A percentile compares a stretch with the other conserved stretches of the same genome.
Evolutionary conservation across 352 stramenopile species (phyloP).

Genomic region (Phytophthora parvispora): DNA sequence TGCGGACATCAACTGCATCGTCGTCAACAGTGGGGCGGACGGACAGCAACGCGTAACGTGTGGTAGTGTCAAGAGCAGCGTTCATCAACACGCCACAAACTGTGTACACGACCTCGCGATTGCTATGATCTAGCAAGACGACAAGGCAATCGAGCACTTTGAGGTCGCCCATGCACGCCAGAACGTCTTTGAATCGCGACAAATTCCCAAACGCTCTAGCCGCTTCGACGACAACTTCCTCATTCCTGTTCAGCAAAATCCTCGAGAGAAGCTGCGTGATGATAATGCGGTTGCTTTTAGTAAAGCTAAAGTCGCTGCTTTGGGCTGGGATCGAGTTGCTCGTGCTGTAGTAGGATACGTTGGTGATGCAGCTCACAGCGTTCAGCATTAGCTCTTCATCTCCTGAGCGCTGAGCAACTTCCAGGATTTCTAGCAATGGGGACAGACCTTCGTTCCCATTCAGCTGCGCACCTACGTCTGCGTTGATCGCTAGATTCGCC

Average conservation of each 20-base stretch:
- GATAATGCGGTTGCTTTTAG: slow-evolving; percentile 53
- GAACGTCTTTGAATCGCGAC: slow-evolving; percentile 75
- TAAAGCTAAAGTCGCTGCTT: slow-evolving; percentile 36
- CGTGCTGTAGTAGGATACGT: slow-evolving; percentile 84
- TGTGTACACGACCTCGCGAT: slow-evolving; percentile 82
- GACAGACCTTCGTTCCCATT: slow-evolving; percentile 47
- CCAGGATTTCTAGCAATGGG: slow-evolving; percentile 56
- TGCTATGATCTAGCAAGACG: slow-evolving; percentile 81
- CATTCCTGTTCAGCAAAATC: slow-evolving; percentile 78
- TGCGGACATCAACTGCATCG: slow-evolving; percentile 45
- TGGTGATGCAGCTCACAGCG: slow-evolving; percentile 89
- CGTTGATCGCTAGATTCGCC: slow-evolving; percentile 88
- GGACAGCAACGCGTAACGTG: slow-evolving; percentile 41
- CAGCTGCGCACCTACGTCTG: slow-evolving; percentile 57
- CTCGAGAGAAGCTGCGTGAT: slow-evolving; percentile 48
- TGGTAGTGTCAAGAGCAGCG: slow-evolving; percentile 59
- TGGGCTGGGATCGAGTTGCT: background rate
- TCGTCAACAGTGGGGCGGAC: slow-evolving; percentile 32
- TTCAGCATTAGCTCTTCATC: slow-evolving; percentile 93
- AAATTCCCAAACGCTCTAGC: slow-evolving; percentile 90
- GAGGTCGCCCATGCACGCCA: slow-evolving; percentile 56
- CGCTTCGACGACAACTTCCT: slow-evolving; percentile 88
- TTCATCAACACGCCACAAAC: slow-evolving; percentile 91
- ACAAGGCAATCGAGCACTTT: slow-evolving; percentile 80
- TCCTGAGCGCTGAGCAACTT: slow-evolving; percentile 29